phyloP scores from a whole-genome alignment of 768 basidiomycete genomes.

The Lactarius deliciosus region DNA sequence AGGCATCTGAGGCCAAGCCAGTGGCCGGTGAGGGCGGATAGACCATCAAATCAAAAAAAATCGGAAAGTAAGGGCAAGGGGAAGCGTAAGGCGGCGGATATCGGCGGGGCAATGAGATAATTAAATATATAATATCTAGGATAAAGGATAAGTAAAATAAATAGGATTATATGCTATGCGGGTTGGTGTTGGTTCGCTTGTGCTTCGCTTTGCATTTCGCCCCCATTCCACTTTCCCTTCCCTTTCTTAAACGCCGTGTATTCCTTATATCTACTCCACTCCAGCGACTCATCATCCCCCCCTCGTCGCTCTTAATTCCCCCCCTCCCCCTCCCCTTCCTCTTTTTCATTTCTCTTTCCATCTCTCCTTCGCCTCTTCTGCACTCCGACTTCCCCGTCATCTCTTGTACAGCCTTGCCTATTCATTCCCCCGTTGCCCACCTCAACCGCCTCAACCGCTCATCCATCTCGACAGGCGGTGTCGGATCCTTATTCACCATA shows the following conservation, averaged over 20 bases:
- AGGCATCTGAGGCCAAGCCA: too few species aligned
- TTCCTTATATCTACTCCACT: conserved; percentile 16
- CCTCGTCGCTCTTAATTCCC: conserved; percentile 21
- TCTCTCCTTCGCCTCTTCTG: not conserved
- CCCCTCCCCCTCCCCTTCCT: not conserved
- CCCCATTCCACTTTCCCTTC: conserved; percentile 1
- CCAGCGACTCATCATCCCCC: conserved; percentile 18
- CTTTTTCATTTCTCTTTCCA: conserved; percentile 6
- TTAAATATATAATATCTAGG: conserved; percentile 2
- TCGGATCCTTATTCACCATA: not conserved
- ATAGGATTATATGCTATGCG: not conserved
- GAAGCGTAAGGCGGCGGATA: conserved; percentile 10
- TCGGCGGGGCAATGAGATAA: conserved; percentile 15
- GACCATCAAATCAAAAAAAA: too few species aligned
- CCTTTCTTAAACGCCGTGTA: conserved; percentile 24
- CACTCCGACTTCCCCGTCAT: not conserved
- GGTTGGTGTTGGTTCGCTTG: not conserved
- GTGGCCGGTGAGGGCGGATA: too few species aligned
- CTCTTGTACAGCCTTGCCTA: conserved; percentile 20
- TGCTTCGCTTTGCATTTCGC: conserved; percentile 3
- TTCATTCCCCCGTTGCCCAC: conserved; percentile 23
- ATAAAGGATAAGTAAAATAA: not conserved
- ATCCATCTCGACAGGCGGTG: conserved; percentile 19
- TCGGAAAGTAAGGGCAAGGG: too few species aligned
- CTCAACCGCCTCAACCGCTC: conserved; percentile 8